Evolutionary conservation across 257 asterid species (phyloP).

Genomic region (Linaria vulgaris): DNA sequence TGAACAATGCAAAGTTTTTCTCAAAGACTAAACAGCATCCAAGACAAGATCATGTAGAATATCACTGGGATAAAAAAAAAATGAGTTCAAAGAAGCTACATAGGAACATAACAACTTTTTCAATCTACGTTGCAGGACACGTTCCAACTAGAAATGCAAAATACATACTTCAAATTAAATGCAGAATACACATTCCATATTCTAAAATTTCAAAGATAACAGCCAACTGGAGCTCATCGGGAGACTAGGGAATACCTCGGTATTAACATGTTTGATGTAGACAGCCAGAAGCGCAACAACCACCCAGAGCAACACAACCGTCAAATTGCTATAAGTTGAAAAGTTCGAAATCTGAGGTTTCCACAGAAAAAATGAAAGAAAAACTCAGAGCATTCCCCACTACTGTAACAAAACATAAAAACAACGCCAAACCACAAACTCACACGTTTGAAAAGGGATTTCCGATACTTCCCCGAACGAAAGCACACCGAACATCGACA

Average conservation of each 20-base stretch:
- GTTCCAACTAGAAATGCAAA: background rate
- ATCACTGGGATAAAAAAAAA: background rate
- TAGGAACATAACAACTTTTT: background rate
- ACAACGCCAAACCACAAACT: conserved; percentile 26
- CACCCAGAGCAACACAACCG: conserved; percentile 89
- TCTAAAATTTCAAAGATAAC: conserved; percentile 10
- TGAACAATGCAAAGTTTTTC: background rate
- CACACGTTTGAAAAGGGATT: conserved; percentile 87
- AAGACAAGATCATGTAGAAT: background rate
- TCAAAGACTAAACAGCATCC: background rate
- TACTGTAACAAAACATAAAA: background rate
- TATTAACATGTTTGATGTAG: conserved; percentile 76
- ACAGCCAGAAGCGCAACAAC: conserved; percentile 61
- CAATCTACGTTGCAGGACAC: conserved; percentile 2
- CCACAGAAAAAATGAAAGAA: conserved; percentile 18
- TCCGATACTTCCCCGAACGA: conserved; percentile 90
- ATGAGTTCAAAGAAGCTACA: background rate
- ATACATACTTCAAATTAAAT: background rate
- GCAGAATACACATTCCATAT: conserved; percentile 11
- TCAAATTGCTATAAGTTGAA: conserved; percentile 89
- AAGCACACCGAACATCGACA: conserved; percentile 91
- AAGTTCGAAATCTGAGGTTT: conserved; percentile 85
- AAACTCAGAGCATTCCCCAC: conserved; percentile 14
- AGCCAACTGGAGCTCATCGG: conserved; percentile 17
- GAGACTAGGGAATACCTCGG: conserved; percentile 65